A percentile compares a stretch with the other conserved stretches of the same genome.
Conservation (phyloP, 169 alveolate species). For the Plasmodium yoelii region DNA sequence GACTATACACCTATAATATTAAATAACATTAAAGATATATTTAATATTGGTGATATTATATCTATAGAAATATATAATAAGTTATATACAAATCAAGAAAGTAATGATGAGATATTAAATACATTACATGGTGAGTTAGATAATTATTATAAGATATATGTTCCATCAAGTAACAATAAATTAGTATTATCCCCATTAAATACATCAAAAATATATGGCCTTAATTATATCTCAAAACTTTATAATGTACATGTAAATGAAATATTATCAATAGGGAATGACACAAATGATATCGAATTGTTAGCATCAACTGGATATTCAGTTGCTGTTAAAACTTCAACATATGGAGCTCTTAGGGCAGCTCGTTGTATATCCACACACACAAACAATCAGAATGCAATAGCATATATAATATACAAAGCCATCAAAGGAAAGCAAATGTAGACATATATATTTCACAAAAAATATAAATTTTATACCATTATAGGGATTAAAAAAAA, state of each 20-base stretch:
- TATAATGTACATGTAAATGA: slow-evolving; percentile 19
- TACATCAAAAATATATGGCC: slow-evolving; percentile 29
- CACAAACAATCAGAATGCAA: slow-evolving; percentile 46
- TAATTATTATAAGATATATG: slow-evolving; percentile 18
- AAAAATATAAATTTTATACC: no score
- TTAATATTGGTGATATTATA: slow-evolving; percentile 48
- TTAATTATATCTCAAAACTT: slow-evolving; percentile 15
- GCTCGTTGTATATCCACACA: slow-evolving; percentile 42
- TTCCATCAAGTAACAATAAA: background rate
- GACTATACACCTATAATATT: slow-evolving; percentile 16
- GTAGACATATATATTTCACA: background rate
- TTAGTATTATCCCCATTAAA: slow-evolving; percentile 44
- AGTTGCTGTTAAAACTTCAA: slow-evolving; percentile 39
- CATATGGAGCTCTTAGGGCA: background rate
- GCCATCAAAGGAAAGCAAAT: slow-evolving; percentile 11
- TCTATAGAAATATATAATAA: slow-evolving; percentile 15
- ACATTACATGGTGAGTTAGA: slow-evolving; percentile 13
- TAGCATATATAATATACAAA: slow-evolving; percentile 48
- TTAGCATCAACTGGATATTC: slow-evolving; percentile 55
- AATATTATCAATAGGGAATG: slow-evolving; percentile 58
- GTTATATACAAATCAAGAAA: slow-evolving; percentile 21
- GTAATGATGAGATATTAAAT: background rate
- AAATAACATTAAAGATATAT: slow-evolving; percentile 19
- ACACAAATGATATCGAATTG: slow-evolving; percentile 37
- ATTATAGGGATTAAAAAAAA: no score